phyloP scores from a whole-genome alignment of 2,329 filamentous ascomycete genomes.

The Fusarium virguliforme region DNA sequence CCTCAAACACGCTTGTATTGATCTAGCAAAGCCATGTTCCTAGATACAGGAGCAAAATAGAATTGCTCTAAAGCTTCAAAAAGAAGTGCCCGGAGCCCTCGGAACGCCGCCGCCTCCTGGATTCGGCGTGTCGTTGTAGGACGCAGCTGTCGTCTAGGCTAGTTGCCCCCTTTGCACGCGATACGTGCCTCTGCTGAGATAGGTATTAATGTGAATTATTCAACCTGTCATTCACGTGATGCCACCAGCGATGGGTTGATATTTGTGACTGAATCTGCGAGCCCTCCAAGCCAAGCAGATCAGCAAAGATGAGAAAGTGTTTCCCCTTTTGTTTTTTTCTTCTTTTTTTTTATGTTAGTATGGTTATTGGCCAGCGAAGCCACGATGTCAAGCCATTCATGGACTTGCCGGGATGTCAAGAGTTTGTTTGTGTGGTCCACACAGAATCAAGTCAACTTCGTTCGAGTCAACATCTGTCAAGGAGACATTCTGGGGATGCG shows the following conservation, averaged over 20 bases:
- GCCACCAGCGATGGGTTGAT: constrained; percentile 36
- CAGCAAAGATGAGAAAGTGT: constrained; percentile 26
- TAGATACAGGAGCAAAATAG: constrained; percentile 51
- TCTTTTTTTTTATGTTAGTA: constrained; percentile 42
- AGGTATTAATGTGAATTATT: constrained; percentile 47
- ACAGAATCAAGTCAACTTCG: constrained; percentile 28
- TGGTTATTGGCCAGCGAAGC: constrained; percentile 28
- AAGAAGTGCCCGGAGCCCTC: constrained; percentile 10
- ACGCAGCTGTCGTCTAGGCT: constrained; percentile 14
- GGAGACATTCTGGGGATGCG: constrained; percentile 24
- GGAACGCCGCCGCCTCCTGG: constrained; percentile 12
- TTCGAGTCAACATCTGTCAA: constrained; percentile 29
- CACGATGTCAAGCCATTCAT: constrained; percentile 31
- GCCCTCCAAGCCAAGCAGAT: constrained; percentile 39
- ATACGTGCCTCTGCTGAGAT: constrained; percentile 33
- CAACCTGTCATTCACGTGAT: constrained; percentile 37
- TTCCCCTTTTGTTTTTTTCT: constrained; percentile 4
- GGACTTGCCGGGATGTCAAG: constrained; percentile 37
- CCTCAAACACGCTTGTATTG: constrained; percentile 50
- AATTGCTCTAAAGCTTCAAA: constrained; percentile 30
- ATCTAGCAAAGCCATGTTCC: constrained; percentile 51
- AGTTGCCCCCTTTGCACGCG: constrained; percentile 22
- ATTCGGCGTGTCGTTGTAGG: constrained; percentile 16
- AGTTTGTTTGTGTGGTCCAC: constrained; percentile 22
- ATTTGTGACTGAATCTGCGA: constrained; percentile 33